Evolutionary conservation across 2,329 filamentous ascomycete genomes (phyloP).

Genomic region (Microcyclospora tardicrescens): DNA sequence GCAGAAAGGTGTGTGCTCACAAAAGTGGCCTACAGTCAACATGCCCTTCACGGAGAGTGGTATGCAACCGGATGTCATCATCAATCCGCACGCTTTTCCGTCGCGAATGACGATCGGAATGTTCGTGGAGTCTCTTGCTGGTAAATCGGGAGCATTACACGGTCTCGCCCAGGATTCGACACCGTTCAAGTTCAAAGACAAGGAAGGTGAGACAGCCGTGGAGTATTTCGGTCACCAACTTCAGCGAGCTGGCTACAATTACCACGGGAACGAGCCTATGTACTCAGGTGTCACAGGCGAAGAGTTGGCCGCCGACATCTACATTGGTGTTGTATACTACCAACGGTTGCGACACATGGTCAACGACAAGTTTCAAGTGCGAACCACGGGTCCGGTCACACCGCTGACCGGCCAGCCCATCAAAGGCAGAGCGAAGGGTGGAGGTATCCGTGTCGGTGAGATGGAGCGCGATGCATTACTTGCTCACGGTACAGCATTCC

Average conservation of each 20-base stretch:
- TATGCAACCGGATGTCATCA: constrained; percentile 95
- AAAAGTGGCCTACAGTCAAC: constrained; percentile 86
- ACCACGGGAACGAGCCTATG: constrained; percentile 96
- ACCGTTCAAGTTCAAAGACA: constrained; percentile 68
- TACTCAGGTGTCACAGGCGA: constrained; percentile 95
- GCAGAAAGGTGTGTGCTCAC: constrained; percentile 92
- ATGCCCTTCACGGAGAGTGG: constrained; percentile 96
- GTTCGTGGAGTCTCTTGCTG: constrained; percentile 94
- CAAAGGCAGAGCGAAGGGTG: constrained; percentile 90
- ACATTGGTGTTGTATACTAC: constrained; percentile 95
- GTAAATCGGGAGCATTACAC: constrained; percentile 87
- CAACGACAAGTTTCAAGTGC: constrained; percentile 97
- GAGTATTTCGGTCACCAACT: constrained; percentile 96
- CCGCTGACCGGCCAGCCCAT: constrained; percentile 88
- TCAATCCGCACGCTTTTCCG: constrained; percentile 98
- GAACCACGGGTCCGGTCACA: constrained; percentile 87
- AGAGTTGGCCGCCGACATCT: constrained; percentile 89
- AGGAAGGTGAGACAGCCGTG: constrained; percentile 78
- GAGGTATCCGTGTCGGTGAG: constrained; percentile 96
- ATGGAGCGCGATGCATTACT: constrained; percentile 96
- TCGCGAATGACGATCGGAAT: constrained; percentile 99
- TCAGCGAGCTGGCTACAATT: constrained; percentile 91
- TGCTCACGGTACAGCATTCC: constrained; percentile 86
- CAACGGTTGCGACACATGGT: constrained; percentile 98
- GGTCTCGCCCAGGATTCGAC: constrained; percentile 93